Percentiles rank a stretch among this genome's conserved stretches.
phyloP scores from a whole-genome alignment of 2,329 filamentous ascomycete species.

The Albifimbria verrucaria region DNA sequence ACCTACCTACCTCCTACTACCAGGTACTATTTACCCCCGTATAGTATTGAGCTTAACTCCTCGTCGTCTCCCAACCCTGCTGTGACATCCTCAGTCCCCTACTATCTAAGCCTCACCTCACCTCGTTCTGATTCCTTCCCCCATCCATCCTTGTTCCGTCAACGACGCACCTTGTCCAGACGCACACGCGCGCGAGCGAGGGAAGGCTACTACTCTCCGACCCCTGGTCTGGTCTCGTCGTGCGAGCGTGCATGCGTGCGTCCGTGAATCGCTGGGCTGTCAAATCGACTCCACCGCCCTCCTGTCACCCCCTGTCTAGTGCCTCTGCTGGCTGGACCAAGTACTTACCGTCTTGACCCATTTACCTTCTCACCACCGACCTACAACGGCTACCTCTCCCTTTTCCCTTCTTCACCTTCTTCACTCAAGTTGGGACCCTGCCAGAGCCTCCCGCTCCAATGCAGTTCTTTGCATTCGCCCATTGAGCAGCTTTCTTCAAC shows the following conservation, averaged over 20 bases:
- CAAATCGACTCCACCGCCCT: neutral
- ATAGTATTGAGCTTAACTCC: no score
- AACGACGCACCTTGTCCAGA: no score
- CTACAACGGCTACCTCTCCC: neutral
- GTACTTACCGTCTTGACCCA: neutral
- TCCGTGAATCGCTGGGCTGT: neutral
- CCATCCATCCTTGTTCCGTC: no score
- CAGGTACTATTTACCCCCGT: no score
- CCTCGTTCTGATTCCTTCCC: no score
- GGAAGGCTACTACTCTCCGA: no score
- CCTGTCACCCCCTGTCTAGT: neutral
- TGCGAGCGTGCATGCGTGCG: neutral
- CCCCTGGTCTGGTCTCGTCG: neutral
- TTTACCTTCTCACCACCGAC: neutral
- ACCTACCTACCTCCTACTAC: no score
- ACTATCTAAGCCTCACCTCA: no score
- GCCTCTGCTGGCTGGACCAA: neutral
- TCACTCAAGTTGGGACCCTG: neutral
- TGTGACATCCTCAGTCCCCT: no score
- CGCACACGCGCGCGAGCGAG: no score
- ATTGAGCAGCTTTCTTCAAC: neutral
- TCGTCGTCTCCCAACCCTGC: no score
- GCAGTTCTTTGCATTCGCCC: neutral
- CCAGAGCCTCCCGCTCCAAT: neutral
- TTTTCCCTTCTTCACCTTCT: slow-evolving; percentile 6